Conservation (phyloP, 2,329 filamentous ascomycete species). For the Xylaria arbuscula region DNA sequence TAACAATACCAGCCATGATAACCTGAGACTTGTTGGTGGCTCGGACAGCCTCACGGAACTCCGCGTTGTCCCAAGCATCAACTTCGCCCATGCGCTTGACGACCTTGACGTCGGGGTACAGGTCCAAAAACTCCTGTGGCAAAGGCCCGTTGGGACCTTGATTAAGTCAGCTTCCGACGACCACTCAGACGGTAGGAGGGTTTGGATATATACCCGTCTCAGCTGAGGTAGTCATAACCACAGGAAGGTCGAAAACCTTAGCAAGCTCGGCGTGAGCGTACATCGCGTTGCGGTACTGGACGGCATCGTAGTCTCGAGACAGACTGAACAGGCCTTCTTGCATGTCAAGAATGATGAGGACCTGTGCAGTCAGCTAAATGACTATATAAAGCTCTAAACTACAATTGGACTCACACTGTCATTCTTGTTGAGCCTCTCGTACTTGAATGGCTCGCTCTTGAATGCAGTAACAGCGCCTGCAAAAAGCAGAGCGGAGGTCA, state of each 20-base stretch:
- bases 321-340: constrained; percentile 69
- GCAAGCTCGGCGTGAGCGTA: constrained; percentile 74
- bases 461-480: constrained; percentile 7
- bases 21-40: constrained; percentile 75
- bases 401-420: constrained; percentile 41
- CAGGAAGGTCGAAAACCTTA: constrained; percentile 74
- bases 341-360: constrained; percentile 69
- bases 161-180: constrained; percentile 1
- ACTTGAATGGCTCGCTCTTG: constrained; percentile 40
- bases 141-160: constrained; percentile 76
- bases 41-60: constrained; percentile 73
- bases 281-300: constrained; percentile 73
- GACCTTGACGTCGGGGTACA: constrained; percentile 74
- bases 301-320: constrained; percentile 74
- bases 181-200: neutral
- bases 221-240: constrained; percentile 76
- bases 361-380: constrained; percentile 52
- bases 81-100: constrained; percentile 78
- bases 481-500: constrained; percentile 17
- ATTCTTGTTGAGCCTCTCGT: constrained; percentile 52
- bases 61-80: constrained; percentile 79
- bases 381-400: neutral
- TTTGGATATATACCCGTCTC: constrained; percentile 57
- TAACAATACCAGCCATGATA: constrained; percentile 77
- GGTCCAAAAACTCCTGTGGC: constrained; percentile 73